A percentile compares a stretch with the other conserved stretches of the same genome.
Evolutionary conservation across 2,329 filamentous ascomycete species (phyloP).

Genomic region (Tolypocladium sp.): DNA sequence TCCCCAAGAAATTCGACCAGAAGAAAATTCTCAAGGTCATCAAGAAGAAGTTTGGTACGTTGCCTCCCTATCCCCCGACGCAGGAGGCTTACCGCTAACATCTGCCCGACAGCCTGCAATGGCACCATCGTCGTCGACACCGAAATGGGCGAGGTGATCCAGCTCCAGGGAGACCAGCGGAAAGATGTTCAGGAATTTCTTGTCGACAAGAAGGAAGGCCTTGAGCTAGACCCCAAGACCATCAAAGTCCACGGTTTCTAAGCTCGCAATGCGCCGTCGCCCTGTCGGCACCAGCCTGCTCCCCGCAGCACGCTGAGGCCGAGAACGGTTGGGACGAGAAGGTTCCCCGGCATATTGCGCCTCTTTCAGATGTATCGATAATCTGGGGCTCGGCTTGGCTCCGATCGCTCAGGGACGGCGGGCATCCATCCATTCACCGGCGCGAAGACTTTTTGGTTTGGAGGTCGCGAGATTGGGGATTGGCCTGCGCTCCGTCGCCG

Average conservation of each 20-base stretch:
- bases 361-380: slow-evolving; percentile 15
- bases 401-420: slow-evolving; percentile 13
- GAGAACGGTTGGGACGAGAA: slow-evolving; percentile 19
- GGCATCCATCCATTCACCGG: slow-evolving; percentile 20
- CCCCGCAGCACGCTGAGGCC: slow-evolving; percentile 19
- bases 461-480: neutral
- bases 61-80: neutral
- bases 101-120: slow-evolving; percentile 71
- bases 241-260: slow-evolving; percentile 72
- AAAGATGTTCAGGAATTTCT: slow-evolving; percentile 98
- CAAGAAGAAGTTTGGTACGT: slow-evolving; percentile 95
- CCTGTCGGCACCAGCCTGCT: slow-evolving; percentile 20
- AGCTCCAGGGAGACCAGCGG: slow-evolving; percentile 98
- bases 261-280: slow-evolving; percentile 28
- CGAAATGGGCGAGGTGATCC: slow-evolving; percentile 99
- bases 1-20: slow-evolving; percentile 97
- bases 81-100: slow-evolving; percentile 1
- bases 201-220: slow-evolving; percentile 88
- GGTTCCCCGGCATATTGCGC: slow-evolving; percentile 15
- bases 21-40: slow-evolving; percentile 99
- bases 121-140: slow-evolving; percentile 94
- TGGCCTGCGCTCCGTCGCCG: slow-evolving; percentile 3
- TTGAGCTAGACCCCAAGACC: slow-evolving; percentile 90
- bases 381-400: slow-evolving; percentile 21
- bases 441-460: slow-evolving; percentile 14